Base-by-base conservation (phyloP, 1,284 basidiomycete genomes). In the Sporisorium iseilematis-ciliati region DNA sequence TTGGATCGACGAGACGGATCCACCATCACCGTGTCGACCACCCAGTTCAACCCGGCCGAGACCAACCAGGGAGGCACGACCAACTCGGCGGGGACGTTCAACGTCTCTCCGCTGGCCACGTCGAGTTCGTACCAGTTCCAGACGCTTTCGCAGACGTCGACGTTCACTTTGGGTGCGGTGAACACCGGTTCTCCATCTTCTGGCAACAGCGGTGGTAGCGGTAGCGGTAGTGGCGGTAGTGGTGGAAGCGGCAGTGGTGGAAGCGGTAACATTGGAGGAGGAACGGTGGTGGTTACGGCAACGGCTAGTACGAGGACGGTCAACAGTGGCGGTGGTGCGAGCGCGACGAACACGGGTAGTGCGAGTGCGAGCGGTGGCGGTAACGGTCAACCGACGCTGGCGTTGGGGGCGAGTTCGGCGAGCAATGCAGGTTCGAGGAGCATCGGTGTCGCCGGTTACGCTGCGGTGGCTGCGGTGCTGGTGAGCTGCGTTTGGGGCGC, bases 21-120 rank as follows among this genome's bases (percentile, higher is more conserved):
- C 0, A 71, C 68, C 1, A 76, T 76, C 48, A 67, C 62, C 1
- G 68, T 65, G 1, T 42, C 21, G 0, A 76, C 74, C 0, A 76
- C 74, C 1, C 60, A 64, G 25, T 81, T 81, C 46, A 74, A 81
- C 33, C 69, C 79, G 4, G 63, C 62, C 0, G 5, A 63, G 18
- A 65, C 62, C 20, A 81, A 81, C 55, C 62, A 77, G n/a, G 78
- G 79, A 3, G 79, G 75, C 14, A 80, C 78, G n/a, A 81, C 79
- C 0, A 81, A 81, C 26, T 12, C 54, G 0, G 79, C 78, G 1
- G 79, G 79, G 16, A 80, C 79, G 1, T 81, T 81, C 61, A 67
- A 78, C 61, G 79, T 81, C 40, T 57, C 57, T 4, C 75, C 78
- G 4, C 59, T 81, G 0, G 65, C 76, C 21, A 75, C 68, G 0